Conservation (phyloP, 169 alveolate species). For the Miamiensis avidus region DNA sequence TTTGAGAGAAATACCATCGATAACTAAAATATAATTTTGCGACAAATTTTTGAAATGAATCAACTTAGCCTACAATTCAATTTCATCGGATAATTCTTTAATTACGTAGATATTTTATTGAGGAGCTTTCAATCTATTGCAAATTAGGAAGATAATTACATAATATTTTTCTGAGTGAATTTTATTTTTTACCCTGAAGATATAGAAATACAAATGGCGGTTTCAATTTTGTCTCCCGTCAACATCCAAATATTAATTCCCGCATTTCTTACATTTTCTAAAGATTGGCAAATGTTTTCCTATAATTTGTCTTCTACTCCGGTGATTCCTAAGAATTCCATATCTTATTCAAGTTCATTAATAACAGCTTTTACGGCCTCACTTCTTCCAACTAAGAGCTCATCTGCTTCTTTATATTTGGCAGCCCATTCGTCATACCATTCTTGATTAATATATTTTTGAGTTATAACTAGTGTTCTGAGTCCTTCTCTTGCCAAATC, state of each 20-base stretch:
- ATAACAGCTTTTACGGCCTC: slow-evolving; percentile 53
- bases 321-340: slow-evolving; percentile 93
- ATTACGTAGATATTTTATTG: slow-evolving; percentile 29
- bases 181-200: slow-evolving; percentile 94
- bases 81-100: slow-evolving; percentile 44
- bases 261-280: slow-evolving; percentile 94
- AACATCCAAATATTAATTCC: slow-evolving; percentile 99
- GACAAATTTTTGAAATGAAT: slow-evolving; percentile 41
- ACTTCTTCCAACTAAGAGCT: slow-evolving; percentile 65
- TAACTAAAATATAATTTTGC: slow-evolving; percentile 67
- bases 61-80: slow-evolving; percentile 25
- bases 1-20: slow-evolving; percentile 88
- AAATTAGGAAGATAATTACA: slow-evolving; percentile 12
- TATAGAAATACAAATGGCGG: slow-evolving; percentile 98
- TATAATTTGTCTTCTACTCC: slow-evolving; percentile 98
- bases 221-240: slow-evolving; percentile 99
- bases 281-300: slow-evolving; percentile 93
- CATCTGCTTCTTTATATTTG: slow-evolving; percentile 51
- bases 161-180: slow-evolving; percentile 8
- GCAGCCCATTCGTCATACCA: slow-evolving; percentile 49
- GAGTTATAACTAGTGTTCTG: slow-evolving; percentile 80
- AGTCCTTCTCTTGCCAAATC: slow-evolving; percentile 63
- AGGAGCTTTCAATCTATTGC: not conserved
- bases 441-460: slow-evolving; percentile 47
- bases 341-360: slow-evolving; percentile 76